Conservation (phyloP, 2,329 filamentous ascomycete genomes). For the Ambrosiella xylebori region DNA sequence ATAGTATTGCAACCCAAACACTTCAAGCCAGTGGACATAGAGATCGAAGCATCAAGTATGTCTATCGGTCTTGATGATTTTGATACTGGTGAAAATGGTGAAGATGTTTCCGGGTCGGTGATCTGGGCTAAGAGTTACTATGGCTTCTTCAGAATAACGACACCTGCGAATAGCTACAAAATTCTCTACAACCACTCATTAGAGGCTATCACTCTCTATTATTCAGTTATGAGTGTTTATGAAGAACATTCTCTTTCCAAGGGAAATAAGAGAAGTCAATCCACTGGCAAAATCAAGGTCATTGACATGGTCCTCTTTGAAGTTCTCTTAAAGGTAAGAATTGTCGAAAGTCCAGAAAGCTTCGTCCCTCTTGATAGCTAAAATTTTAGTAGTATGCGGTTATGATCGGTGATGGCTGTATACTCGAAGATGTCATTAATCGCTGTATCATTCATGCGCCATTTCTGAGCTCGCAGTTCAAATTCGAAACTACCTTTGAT, state of each 20-base stretch:
- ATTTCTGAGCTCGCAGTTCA: slow-evolving; percentile 36
- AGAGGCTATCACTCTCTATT: slow-evolving; percentile 46
- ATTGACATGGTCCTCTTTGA: slow-evolving; percentile 19
- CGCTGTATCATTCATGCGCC: slow-evolving; percentile 31
- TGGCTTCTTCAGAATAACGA: slow-evolving; percentile 49
- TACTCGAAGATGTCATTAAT: slow-evolving; percentile 30
- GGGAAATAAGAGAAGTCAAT: slow-evolving; percentile 18
- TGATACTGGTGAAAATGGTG: slow-evolving; percentile 3
- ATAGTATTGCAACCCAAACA: slow-evolving; percentile 8
- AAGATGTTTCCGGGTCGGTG: slow-evolving; percentile 27
- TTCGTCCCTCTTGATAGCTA: background rate
- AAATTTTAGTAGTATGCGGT: slow-evolving; percentile 28
- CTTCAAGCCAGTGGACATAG: slow-evolving; percentile 25
- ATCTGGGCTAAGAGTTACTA: slow-evolving; percentile 48
- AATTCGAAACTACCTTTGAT: slow-evolving; percentile 23
- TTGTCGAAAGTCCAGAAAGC: background rate
- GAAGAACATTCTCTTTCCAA: slow-evolving; percentile 21
- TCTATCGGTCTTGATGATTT: slow-evolving; percentile 33
- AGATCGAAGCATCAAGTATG: slow-evolving; percentile 29
- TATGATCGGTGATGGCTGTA: slow-evolving; percentile 34
- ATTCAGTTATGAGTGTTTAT: slow-evolving; percentile 43
- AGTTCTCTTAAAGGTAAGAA: slow-evolving; percentile 21
- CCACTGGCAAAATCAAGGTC: slow-evolving; percentile 16
- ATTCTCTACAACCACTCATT: slow-evolving; percentile 41
- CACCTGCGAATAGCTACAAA: slow-evolving; percentile 39